Conservation (phyloP, 148 eudicot species). For the Diospyros kaki region DNA sequence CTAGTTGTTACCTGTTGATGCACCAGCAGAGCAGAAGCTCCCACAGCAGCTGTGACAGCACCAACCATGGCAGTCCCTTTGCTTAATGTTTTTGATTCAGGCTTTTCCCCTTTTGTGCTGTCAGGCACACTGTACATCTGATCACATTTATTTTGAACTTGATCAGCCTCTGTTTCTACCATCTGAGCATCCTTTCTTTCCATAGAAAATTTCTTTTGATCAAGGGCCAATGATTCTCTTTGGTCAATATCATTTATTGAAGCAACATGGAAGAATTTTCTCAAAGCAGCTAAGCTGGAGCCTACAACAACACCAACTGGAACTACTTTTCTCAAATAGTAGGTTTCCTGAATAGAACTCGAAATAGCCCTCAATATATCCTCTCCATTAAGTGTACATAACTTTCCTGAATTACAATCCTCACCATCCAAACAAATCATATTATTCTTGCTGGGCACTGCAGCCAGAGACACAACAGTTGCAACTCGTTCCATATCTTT, state of each 20-base stretch:
- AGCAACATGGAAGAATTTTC: conserved; percentile 42
- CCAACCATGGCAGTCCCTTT: conserved; percentile 56
- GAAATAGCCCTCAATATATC: conserved; percentile 53
- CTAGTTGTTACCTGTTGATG: conserved; percentile 50
- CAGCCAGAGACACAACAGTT: conserved; percentile 49
- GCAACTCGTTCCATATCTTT: conserved; percentile 65
- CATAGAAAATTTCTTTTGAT: conserved; percentile 19
- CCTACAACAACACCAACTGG: conserved; percentile 91
- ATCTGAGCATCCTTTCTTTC: conserved; percentile 21
- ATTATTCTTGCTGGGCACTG: conserved; percentile 30
- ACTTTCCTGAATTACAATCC: conserved; percentile 22
- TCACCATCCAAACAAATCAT: conserved; percentile 18
- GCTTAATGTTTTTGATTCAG: conserved; percentile 21
- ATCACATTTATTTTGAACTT: conserved; percentile 21
- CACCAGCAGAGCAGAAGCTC: conserved; percentile 74
- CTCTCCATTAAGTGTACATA: conserved; percentile 40
- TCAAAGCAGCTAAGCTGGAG: conserved; percentile 79
- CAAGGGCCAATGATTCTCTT: conserved; percentile 22
- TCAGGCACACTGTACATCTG: conserved; percentile 11
- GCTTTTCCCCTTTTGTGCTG: conserved; percentile 16
- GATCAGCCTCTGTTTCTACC: conserved; percentile 22
- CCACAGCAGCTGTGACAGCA: conserved; percentile 92
- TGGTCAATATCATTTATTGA: conserved; percentile 18
- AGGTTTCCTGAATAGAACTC: conserved; percentile 48
- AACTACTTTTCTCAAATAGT: conserved; percentile 54